Percentiles rank a stretch among this genome's conserved stretches.
phyloP scores from a whole-genome alignment of 257 asterid genomes.

The Plantago ovata region DNA sequence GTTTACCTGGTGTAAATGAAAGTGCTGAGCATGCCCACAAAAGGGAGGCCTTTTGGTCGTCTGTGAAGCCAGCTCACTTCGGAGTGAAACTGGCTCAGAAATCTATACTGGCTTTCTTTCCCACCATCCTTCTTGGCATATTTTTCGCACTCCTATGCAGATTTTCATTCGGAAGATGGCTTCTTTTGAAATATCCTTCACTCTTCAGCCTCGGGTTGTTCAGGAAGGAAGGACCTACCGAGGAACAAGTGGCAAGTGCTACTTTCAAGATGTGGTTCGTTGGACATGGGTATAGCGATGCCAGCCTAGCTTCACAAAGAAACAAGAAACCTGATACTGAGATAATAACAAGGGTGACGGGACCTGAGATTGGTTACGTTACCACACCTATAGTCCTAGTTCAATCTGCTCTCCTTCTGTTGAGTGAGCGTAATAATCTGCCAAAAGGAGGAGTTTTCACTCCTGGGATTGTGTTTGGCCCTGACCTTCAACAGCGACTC shows the following conservation, averaged over 20 bases:
- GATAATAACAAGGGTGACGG: constrained; percentile 73
- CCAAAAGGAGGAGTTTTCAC: constrained; percentile 86
- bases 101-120: constrained; percentile 48
- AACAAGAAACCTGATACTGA: constrained; percentile 61
- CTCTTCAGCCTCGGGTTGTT: constrained; percentile 67
- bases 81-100: constrained; percentile 65
- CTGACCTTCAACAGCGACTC: constrained; percentile 65
- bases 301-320: constrained; percentile 34
- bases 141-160: constrained; percentile 56
- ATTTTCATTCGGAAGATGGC: constrained; percentile 50
- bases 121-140: constrained; percentile 46
- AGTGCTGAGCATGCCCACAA: constrained; percentile 33
- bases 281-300: constrained; percentile 68
- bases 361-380: constrained; percentile 91
- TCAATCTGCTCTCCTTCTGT: constrained; percentile 67
- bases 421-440: constrained; percentile 48
- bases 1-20: constrained; percentile 64
- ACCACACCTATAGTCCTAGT: constrained; percentile 74
- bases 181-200: constrained; percentile 61
- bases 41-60: constrained; percentile 76
- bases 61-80: constrained; percentile 69
- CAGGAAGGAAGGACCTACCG: constrained; percentile 72
- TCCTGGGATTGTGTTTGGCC: constrained; percentile 88
- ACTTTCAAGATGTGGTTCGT: constrained; percentile 91
- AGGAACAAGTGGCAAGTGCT: constrained; percentile 77